Evolutionary conservation across 2,329 filamentous ascomycete species (phyloP).

Genomic region (Exophiala calicioides): DNA sequence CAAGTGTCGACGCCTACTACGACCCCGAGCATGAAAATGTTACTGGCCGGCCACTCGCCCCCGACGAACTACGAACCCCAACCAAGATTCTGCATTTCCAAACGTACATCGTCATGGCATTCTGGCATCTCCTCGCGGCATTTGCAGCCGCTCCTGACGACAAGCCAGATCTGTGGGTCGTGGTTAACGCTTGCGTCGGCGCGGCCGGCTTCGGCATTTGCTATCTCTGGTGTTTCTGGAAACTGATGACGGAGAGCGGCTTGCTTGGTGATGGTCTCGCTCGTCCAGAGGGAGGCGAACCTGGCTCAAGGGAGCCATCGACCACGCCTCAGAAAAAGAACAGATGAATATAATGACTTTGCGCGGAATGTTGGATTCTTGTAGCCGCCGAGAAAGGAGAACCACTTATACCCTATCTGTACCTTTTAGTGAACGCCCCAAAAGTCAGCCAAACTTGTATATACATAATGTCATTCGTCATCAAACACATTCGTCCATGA

Average conservation of each 20-base stretch:
- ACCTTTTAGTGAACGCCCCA: too few relatives aligned
- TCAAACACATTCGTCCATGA: too few relatives aligned
- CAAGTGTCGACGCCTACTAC: conserved; percentile 36
- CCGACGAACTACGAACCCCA: conserved; percentile 28
- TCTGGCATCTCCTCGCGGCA: conserved; percentile 77
- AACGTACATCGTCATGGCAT: conserved; percentile 76
- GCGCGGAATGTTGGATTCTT: too few relatives aligned
- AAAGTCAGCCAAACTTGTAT: background rate
- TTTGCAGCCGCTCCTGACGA: conserved; percentile 66
- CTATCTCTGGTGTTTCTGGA: conserved; percentile 88
- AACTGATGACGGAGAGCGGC: conserved; percentile 42
- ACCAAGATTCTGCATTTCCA: conserved; percentile 70
- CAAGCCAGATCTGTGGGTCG: conserved; percentile 94
- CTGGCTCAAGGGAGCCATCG: conserved; percentile 3
- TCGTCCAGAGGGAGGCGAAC: conserved; percentile 7
- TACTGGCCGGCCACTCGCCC: conserved; percentile 23
- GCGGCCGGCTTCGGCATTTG: conserved; percentile 81
- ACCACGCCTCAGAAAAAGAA: conserved; percentile 10
- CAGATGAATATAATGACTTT: conserved; percentile 11
- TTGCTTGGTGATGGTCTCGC: conserved; percentile 27
- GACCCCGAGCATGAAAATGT: conserved; percentile 28
- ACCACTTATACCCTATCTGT: too few relatives aligned
- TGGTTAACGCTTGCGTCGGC: conserved; percentile 84
- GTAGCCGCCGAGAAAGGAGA: too few relatives aligned
- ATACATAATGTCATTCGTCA: conserved; percentile 2